Evolutionary conservation across 306 rosid genomes (phyloP), one percentile per base, ranked within the genome.

Genomic region (Rubus idaeus): DNA sequence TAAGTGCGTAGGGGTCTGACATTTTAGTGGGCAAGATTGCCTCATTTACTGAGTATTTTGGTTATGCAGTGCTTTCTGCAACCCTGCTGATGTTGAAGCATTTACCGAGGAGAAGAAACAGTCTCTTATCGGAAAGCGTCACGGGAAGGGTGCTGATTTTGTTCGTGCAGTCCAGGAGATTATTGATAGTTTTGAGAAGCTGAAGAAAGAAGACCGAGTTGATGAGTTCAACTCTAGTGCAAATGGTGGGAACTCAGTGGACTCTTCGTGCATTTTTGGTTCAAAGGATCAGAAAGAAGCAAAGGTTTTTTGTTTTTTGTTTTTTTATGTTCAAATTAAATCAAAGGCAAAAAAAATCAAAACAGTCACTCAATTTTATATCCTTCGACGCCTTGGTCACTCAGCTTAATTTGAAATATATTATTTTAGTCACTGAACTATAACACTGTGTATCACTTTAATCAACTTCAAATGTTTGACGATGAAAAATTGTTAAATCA

Each of bases 81-180:
- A 87, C 81, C 98, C 96, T 77, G 90, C 95, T 83, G 98, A 94
- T 86, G 95, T 94, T 6, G 98, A 94, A 82, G 90, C 96, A 82
- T 94, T 94, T 86, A 92, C 97, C 0, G 98, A 94, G 79, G 98
- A 92, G 88, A 94, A 89, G 87, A 94, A 94, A 79, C 97, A 89
- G 64, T 90, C 93, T 65, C 97, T 93, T 82, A 83, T 91, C 23
- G 86, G 80, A 64, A 94, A 90, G 81, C 98, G 97, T 74, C 96
- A 91, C 11, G 98, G 97, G 55, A 94, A 80, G 83, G 95, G 97
- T 75, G 89, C 97, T 80, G 98, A 94, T 84, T 94, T 94, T 89
- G 92, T 87, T 77, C 97, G 95, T 74, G 97, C 98, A 53, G 92
- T 94, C 39, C 84, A 83, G 82, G 98, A 94, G 86, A 94, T 94